Base-by-base conservation (phyloP, 2,329 filamentous ascomycete species). In the Rutstroemia sp. region DNA sequence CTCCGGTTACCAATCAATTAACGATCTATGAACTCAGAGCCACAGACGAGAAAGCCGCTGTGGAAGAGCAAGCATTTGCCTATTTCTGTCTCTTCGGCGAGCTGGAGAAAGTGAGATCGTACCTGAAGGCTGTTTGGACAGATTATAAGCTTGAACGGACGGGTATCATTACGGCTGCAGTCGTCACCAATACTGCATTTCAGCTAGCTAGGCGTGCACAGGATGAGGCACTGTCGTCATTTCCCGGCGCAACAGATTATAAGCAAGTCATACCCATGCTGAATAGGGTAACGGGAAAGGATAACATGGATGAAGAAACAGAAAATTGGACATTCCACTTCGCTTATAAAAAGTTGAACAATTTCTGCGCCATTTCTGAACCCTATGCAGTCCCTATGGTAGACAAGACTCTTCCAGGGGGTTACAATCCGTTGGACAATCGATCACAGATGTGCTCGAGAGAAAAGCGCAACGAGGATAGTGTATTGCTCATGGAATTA, bases 31-130 rank as follows among this genome's bases (percentile, higher is more conserved):
- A 55, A 39, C 14, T 48, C 4, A 46, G 55, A 4, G 10, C 40
- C 7, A 4, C 40, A 14, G 14, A 48, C 1, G 21, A 19, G 16
- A 42, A 51, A 2, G 27, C 54, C 4, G 9, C 10, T 1, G 30
- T 53, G 1, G 53, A 57, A 21, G 59, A 62, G 23, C 59, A 56
- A 16, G 14, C 52, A 2, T 57, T 59, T 49, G 55, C 48, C 34
- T 14, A 57, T 1, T 58, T 39, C 39, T 61, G 55, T 45, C 27
- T 62, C 8, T 54, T 60, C 19, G n/a, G 55, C 0, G 56, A 62
- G 46, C 38, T 62, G 6, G 10, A 19, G 10, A 3, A 36, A 8
- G 27, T 62, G 17, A 42, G 58, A n/a, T n/a, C 7, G 12, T 51
- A 48, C 21, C 12, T 62, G 2, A 3, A 34, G 14, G 34, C 52